Evolutionary conservation across 345 rosid genomes (phyloP), one percentile per base, ranked within the genome.

Genomic region (Salix udensis): DNA sequence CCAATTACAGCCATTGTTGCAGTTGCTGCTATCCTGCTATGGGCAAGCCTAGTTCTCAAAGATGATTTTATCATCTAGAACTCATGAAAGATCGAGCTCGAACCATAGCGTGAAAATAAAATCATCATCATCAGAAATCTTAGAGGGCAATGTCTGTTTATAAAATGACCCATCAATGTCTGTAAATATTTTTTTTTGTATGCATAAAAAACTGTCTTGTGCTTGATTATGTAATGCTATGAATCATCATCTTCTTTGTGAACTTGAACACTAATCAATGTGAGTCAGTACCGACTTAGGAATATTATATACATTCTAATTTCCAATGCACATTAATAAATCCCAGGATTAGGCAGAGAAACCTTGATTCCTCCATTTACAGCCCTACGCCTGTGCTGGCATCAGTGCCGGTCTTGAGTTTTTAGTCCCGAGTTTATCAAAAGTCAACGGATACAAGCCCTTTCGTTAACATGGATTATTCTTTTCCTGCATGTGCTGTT

Each of bases 61-160:
- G 86, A 86, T 36, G 84, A 79, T 73, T 84, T 83, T 77, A 60
- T 81, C 36, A 77, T 82, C 78, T 87, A 82, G 78, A 79, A 70
- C 64, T 52, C 40, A 13, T 30, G 28, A 46, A 48, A 48, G 74
- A n/a, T n/a, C n/a, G n/a, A 24, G 4, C 6, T 39, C 8, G 39
- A 67, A 18, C 4, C 21, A 21, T 53, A 55, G 2, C 5, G n/a
- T 11, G 12, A 3, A 3, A 9, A n/a, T 19, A 55, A 58, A 9
- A 9, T 36, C 9, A 58, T 58, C 62, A n/a, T 58, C 23, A n/a
- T 58, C 62, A n/a, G 62, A 58, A 55, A 58, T 12, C 62, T n/a
- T 58, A 58, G 62, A n/a, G 13, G 6, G 23, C 28, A 58, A 3
- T 10, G 62, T 40, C 44, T 8, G 23, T 21, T n/a, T 55, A 8